These are phyloP conservation scores for Piloderma croceum DNA, from an alignment of 768 basidiomycete genomes.

Conservation along the genomic window DNA sequence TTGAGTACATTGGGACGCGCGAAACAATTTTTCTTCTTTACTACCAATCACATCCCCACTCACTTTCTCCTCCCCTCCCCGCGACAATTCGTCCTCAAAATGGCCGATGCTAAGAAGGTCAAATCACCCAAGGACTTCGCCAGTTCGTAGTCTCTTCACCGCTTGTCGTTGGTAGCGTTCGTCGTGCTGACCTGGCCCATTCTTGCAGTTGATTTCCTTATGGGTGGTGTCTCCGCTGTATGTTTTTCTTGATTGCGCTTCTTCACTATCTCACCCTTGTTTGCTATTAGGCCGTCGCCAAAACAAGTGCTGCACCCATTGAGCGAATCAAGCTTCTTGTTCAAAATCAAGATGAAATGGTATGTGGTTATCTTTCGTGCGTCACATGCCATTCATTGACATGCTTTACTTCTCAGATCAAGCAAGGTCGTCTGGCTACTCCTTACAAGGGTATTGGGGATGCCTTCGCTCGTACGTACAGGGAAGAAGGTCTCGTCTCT, in stretches of 20 bases:
- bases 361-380: slow-evolving; percentile 23
- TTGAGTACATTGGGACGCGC: too few species aligned
- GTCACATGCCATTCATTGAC: background rate
- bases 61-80: slow-evolving; percentile 37
- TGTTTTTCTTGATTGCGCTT: slow-evolving; percentile 22
- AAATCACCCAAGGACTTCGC: slow-evolving; percentile 92
- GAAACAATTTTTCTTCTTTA: too few species aligned
- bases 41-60: slow-evolving; percentile 54
- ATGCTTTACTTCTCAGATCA: slow-evolving; percentile 57
- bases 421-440: slow-evolving; percentile 93
- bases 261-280: slow-evolving; percentile 15
- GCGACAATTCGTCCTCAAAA: slow-evolving; percentile 48
- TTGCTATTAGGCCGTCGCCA: slow-evolving; percentile 81
- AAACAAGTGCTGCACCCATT: slow-evolving; percentile 98
- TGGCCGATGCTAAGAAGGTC: slow-evolving; percentile 78
- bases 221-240: slow-evolving; percentile 94
- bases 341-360: slow-evolving; percentile 99
- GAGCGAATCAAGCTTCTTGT: slow-evolving; percentile 99
- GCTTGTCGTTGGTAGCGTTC: background rate
- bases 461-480: slow-evolving; percentile 89
- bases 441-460: slow-evolving; percentile 97
- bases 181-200: background rate
- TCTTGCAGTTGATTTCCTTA: slow-evolving; percentile 79
- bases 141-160: slow-evolving; percentile 40
- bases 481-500: slow-evolving; percentile 90